Evolutionary conservation across 2,329 filamentous ascomycete genomes (phyloP), one percentile per base, ranked within the genome.

Genomic region (Talaromyces sp.): DNA sequence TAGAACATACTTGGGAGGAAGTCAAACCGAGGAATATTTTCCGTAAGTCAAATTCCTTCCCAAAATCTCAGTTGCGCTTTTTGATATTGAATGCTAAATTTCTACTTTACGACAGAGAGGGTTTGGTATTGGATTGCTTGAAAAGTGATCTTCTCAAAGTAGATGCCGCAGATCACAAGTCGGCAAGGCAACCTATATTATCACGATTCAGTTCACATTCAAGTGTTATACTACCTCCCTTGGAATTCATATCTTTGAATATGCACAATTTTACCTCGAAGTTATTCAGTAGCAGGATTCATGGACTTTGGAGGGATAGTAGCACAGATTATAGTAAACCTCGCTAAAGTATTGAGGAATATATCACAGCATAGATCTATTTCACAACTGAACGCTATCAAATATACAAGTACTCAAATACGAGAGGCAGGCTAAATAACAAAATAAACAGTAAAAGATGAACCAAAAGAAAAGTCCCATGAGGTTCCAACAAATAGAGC

Each of bases 61-160:
- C 34, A 36, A 34, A 34, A 13, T 34, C 31, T 34, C 31, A 34
- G 13, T 11, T 34, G 13, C 4, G 10, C 10, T 34, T 34, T 34
- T 13, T 34, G 10, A 34, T 34, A 40, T 40, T 40, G 15, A 40
- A 17, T 40, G 1, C 15, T 6, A 40, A 40, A 40, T 15, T 6
- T 15, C 51, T 64, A 53, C 58, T 63, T 15, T n/a, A 31, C 3
- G n/a, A 22, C 25, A 65, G 63, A 65, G 22, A 25, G 63, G 40
- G 27, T 65, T 1, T 65, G 63, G 63, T 65, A 56, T 19, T 65
- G 63, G 63, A 43, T 65, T 29, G 63, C 63, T 56, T 65, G 13
- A 65, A 22, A 29, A 10, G 25, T 17, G 11, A 51, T 49, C 13
- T n/a, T 38, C 15, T n/a, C 31, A 13, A 34, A 34, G 31, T 34